Conservation (phyloP, 768 basidiomycete species). For the Dentipellis fragilis region DNA sequence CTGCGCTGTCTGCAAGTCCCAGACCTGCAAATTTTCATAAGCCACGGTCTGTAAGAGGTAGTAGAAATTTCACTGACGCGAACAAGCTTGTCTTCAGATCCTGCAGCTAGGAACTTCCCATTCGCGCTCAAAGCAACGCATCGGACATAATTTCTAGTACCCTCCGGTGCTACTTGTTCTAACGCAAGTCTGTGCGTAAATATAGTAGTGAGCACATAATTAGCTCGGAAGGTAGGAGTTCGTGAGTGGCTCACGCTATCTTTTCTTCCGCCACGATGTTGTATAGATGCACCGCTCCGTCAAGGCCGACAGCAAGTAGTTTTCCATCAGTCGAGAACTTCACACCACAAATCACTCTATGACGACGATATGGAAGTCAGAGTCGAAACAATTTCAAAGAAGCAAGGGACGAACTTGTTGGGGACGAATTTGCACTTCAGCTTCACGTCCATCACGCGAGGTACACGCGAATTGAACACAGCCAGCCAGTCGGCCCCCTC, state of each 20-base stretch:
- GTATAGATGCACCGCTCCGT: background rate
- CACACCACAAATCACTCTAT: background rate
- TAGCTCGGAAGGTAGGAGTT: too few relatives aligned
- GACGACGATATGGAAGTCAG: background rate
- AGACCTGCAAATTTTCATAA: background rate
- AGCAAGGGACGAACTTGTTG: constrained; percentile 25
- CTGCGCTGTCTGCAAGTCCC: background rate
- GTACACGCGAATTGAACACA: constrained; percentile 39
- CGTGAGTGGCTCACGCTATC: background rate
- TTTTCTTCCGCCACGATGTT: background rate
- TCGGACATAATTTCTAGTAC: constrained; percentile 20
- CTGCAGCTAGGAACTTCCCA: constrained; percentile 21
- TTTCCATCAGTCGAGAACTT: background rate
- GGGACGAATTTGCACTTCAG: constrained; percentile 32
- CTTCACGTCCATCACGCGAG: constrained; percentile 40
- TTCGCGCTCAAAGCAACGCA: constrained; percentile 24
- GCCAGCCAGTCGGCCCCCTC: constrained; percentile 45
- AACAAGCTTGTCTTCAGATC: constrained; percentile 25
- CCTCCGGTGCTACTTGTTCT: too few relatives aligned
- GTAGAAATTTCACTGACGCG: constrained; percentile 16
- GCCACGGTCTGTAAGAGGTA: background rate
- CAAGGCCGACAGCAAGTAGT: background rate
- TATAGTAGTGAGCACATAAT: too few relatives aligned
- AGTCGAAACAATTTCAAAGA: constrained; percentile 6
- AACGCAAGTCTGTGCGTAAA: too few relatives aligned